Evolutionary conservation across 345 rosid species (phyloP).

Genomic region (Bretschneidera sinensis): DNA sequence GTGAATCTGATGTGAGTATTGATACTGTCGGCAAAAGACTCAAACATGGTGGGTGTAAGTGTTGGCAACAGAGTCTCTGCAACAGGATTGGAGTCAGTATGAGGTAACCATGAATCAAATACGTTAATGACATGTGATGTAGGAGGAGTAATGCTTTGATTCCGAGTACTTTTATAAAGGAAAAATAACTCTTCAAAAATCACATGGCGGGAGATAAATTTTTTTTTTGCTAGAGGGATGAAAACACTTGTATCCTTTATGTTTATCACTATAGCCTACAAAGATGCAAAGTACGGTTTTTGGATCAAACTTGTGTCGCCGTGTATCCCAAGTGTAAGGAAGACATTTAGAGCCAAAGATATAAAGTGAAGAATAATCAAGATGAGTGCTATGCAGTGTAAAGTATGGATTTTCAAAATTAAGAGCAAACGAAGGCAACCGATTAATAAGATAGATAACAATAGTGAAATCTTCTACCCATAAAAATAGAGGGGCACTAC

Average conservation of each 20-base stretch:
- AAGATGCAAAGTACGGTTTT: too few relatives aligned
- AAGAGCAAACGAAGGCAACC: not conserved
- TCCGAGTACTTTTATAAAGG: not conserved
- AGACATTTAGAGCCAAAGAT: slow-evolving; percentile 2
- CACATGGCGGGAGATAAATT: not conserved
- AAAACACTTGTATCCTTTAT: not conserved
- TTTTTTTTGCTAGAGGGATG: not conserved
- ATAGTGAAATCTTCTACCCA: not conserved
- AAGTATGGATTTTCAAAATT: not conserved
- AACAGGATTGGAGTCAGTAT: not conserved
- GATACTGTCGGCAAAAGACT: not conserved
- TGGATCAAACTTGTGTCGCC: too few relatives aligned
- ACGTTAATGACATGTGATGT: too few relatives aligned
- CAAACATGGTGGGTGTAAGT: not conserved
- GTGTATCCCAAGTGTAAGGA: not conserved
- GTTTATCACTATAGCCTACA: too few relatives aligned
- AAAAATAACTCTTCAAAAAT: not conserved
- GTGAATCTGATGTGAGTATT: not conserved
- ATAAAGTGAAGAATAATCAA: slow-evolving; percentile 1
- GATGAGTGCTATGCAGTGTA: slow-evolving; percentile 5
- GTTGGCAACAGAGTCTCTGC: not conserved
- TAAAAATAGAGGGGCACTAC: not conserved
- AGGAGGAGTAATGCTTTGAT: too few relatives aligned
- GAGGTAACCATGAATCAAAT: not conserved
- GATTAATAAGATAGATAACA: not conserved